Conservation (phyloP, 805 yeast genomes). For the Candida tibetensis region DNA sequence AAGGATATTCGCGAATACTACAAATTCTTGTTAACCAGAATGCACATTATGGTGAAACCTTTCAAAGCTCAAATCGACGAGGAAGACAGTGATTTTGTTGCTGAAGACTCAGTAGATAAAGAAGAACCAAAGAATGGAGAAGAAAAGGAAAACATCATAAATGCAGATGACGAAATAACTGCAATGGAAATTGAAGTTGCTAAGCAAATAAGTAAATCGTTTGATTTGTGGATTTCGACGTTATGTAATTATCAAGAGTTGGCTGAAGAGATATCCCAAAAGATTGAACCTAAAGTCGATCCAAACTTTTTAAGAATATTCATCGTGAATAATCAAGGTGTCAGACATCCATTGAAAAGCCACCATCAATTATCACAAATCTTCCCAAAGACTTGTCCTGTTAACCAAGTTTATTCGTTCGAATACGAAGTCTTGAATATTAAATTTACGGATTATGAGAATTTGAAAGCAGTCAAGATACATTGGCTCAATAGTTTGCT, state of each 20-base stretch:
- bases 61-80: constrained; percentile 41
- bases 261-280: constrained; percentile 56
- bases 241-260: constrained; percentile 57
- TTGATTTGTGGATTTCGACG: constrained; percentile 70
- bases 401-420: constrained; percentile 45
- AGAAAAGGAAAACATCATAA: background rate
- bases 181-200: constrained; percentile 17
- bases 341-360: constrained; percentile 46
- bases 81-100: constrained; percentile 49
- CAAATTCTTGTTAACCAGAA: constrained; percentile 54
- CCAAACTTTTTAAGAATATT: constrained; percentile 65
- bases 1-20: constrained; percentile 46
- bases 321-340: constrained; percentile 57
- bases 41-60: constrained; percentile 55
- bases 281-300: constrained; percentile 45
- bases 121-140: background rate
- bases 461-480: constrained; percentile 61
- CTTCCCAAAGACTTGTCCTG: constrained; percentile 43
- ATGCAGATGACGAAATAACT: constrained; percentile 13
- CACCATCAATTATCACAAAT: constrained; percentile 36
- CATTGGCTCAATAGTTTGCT: constrained; percentile 71
- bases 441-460: constrained; percentile 74
- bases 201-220: constrained; percentile 22
- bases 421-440: constrained; percentile 78
- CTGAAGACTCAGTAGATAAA: constrained; percentile 16